Percentiles rank a stretch among this genome's conserved stretches.
Conservation (phyloP, 2,329 filamentous ascomycete genomes). For the Microdochium nivale region DNA sequence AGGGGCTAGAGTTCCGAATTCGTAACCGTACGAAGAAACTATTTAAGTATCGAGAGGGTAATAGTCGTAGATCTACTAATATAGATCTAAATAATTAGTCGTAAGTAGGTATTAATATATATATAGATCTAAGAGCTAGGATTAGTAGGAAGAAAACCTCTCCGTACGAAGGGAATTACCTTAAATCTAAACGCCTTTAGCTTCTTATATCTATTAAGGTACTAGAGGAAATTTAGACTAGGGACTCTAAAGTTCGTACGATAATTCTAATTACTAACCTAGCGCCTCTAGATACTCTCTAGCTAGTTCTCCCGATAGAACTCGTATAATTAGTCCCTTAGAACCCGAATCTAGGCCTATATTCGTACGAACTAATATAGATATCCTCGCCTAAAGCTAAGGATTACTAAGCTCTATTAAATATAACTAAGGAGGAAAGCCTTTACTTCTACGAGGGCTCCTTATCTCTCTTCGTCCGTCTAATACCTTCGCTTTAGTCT, state of each 20-base stretch:
- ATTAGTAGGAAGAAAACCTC: not conserved
- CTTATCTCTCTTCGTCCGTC: not conserved
- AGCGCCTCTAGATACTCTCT: not conserved
- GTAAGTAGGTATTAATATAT: not conserved
- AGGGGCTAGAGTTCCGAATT: not conserved
- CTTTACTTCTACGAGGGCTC: not conserved
- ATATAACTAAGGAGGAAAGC: not conserved
- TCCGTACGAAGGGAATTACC: not conserved
- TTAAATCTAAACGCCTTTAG: not conserved
- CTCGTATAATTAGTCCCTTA: not conserved
- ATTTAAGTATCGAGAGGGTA: not conserved
- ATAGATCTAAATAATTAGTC: not conserved
- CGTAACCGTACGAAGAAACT: not conserved
- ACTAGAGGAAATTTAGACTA: not conserved
- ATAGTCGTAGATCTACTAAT: not conserved
- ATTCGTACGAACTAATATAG: not conserved
- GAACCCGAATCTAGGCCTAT: not conserved
- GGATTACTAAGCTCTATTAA: not conserved
- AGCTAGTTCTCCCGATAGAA: not conserved
- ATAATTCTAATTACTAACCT: not conserved
- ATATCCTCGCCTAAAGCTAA: not conserved
- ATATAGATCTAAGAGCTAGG: not conserved
- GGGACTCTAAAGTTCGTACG: not conserved
- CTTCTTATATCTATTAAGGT: not conserved
- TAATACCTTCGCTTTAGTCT: not conserved